Evolutionary conservation across 2,329 filamentous ascomycete genomes (phyloP), one percentile per base, ranked within the genome.

Genomic region (Paraphaeosphaeria sporulosa): DNA sequence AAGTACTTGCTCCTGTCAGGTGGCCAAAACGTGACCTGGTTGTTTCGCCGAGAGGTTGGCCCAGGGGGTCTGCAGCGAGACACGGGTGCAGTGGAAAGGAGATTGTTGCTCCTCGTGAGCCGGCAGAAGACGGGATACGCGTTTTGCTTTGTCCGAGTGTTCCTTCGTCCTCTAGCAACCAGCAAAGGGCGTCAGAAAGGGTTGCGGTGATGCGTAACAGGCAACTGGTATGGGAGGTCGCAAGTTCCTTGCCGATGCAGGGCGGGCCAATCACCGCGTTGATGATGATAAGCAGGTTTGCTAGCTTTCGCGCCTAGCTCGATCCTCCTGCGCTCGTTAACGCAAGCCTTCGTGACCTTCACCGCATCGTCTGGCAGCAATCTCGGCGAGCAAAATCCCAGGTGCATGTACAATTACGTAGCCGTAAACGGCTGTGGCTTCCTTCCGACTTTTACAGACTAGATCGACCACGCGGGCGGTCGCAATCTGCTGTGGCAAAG

Each of bases 21-120:
- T 64, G 63, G 66, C 63, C 61, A 64, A 63, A 71, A 71, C 67
- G 71, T 71, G 66, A 70, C 30, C 54, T 49, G 25, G 46, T 44
- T 47, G 44, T 40, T 46, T 36, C 9, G 52, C 27, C 25, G 52
- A 55, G 27, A 47, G 10, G 40, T 23, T 55, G 52, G 52, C 13
- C n/a, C 17, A 9, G 52, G 40, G 40, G 21, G n/a, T 46, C 13
- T 13, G 30, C 15, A 63, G 64, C 66, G 65, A 67, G 59, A 38
- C 62, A 60, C 49, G 67, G 57, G 65, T 62, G 27, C 23, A n/a
- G 6, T n/a, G 4, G 40, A n/a, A 40, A 15, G 23, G 9, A 17
- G 36, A 21, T 6, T 61, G 57, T 55, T 64, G 64, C 59, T 64
- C 17, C 15, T 32, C n/a, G 23, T 51, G 66, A 58, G 61, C 55